Base-by-base conservation (phyloP, 176 grass and related monocot genomes). In the Ananas comosus region DNA sequence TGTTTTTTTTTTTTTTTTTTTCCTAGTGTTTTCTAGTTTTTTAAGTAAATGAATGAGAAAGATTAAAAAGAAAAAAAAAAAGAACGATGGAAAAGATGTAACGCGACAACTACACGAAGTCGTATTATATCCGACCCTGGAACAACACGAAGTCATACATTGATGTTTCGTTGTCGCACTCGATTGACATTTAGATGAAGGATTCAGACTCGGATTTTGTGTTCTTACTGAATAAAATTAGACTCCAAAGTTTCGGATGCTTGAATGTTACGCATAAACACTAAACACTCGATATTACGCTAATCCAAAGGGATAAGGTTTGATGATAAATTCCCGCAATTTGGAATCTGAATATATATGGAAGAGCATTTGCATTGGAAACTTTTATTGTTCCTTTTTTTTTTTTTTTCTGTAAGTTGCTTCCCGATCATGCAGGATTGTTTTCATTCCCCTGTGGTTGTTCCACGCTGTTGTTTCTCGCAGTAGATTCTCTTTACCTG, bases 391-490 rank as follows among this genome's bases (percentile, higher is more conserved):
- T 1, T 23, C 22, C 1, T 23, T 23, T 23, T 27, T 23, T 23
- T 23, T 23, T 27, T 1, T 27, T 1, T 27, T 27, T 2, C 1
- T 27, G 25, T 27, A 27, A 27, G 25, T 27, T 27, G 25, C 25
- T 25, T 27, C 51, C 14, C 47, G 51, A 76, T 75, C 25, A 48
- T 80, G 50, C 77, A 91, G 85, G 89, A 69, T 85, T 27, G n/a
- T 91, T 50, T 88, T 91, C 74, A 58, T 72, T 33, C 89, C 89
- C 66, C 51, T 91, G 23, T 91, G 89, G 85, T 68, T 82, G 23
- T 88, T 88, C 69, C 85, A 88, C 80, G 80, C 79, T 72, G 80
- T 83, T 56, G 54, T 71, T 63, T 73, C 79, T 74, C 85, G 82
- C 49, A 78, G 80, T 63, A 82, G 79, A 67, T 91, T 91, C 56